Evolutionary conservation across 1,139 yeast genomes (phyloP), one percentile per base, ranked within the genome.

Genomic region (Kodamaea derodonti): DNA sequence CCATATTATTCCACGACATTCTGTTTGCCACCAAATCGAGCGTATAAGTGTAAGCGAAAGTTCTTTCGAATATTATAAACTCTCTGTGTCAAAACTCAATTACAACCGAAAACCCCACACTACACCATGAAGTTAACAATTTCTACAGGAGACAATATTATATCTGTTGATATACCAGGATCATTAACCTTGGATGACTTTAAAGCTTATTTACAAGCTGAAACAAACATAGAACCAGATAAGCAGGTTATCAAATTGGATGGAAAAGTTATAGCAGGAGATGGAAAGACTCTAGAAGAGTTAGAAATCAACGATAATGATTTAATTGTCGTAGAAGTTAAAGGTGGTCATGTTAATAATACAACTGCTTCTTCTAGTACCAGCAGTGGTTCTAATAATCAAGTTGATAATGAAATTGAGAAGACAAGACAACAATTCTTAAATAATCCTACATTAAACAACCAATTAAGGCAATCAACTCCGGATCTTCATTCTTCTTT

Each of bases 151-250:
- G 48, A 49, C 14, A 56, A 51, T 27, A 51, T 65, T 16, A 45
- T 66, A 14, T 42, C 74, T 2, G 70, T 78, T 1, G 88, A 82
- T 36, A 69, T 82, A 3, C 77, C 88, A 2, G 75, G 65, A 1
- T 82, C 82, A 14, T 73, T 88, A 65, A 54, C 77, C 0, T 55
- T 87, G 7, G 70, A 58, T 11, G 96, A 88, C 54, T 73, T 90
- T 48, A 71, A 77, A 41, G 95, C 95, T 0, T 80, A 84, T 45
- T 56, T 90, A 5, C 87, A 81, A 45, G 80, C 87, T 2, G 96
- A 88, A 50, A 74, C 87, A 14, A 72, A 66, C 16, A 69, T 82
- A 24, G 65, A 66, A 5, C 65, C 76, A 3, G 42, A 46, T 0
- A 49, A 60, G 15, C 85, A 81, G 51, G 56, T 69, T 11, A 48